Conservation (phyloP, 1,284 basidiomycete species). For the Fomitopsis palustris region DNA sequence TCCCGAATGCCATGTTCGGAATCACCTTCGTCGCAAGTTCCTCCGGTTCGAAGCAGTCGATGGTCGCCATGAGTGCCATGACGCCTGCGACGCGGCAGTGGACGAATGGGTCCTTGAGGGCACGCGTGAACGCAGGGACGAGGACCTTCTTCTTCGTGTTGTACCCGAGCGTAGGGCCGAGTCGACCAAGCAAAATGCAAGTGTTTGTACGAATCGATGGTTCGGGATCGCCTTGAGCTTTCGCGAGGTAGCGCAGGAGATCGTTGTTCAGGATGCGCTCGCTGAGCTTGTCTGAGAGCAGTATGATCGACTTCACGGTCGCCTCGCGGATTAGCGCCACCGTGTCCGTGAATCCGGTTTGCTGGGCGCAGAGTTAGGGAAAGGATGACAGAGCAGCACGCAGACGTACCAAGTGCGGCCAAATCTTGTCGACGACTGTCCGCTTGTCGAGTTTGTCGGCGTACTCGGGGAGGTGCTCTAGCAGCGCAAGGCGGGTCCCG, state of each 20-base stretch:
- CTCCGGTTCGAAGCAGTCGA: conserved; percentile 85
- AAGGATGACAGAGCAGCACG: neutral
- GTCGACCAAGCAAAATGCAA: conserved; percentile 91
- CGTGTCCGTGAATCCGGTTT: conserved; percentile 94
- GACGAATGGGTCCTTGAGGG: conserved; percentile 89
- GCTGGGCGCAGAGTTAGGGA: conserved; percentile 41
- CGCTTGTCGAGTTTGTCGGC: conserved; percentile 86
- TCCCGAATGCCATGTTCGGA: conserved; percentile 74
- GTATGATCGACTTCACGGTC: conserved; percentile 85
- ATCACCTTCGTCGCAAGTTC: conserved; percentile 90
- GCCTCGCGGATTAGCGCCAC: conserved; percentile 93
- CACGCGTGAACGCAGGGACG: conserved; percentile 90
- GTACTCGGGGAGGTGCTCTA: conserved; percentile 85
- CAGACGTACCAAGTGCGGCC: conserved; percentile 77
- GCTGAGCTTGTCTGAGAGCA: conserved; percentile 86
- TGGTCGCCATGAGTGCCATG: conserved; percentile 95
- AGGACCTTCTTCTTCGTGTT: conserved; percentile 95
- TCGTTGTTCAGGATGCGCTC: conserved; percentile 97
- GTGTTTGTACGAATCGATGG: conserved; percentile 97
- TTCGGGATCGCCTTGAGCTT: conserved; percentile 90
- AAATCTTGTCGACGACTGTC: conserved; percentile 84
- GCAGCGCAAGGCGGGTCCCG: conserved; percentile 89
- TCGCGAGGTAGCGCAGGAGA: conserved; percentile 87
- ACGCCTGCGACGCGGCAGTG: conserved; percentile 93
- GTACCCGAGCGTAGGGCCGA: conserved; percentile 82